These are phyloP conservation scores for Trichoderma breve DNA, from an alignment of 2,329 filamentous ascomycete species.

Conservation along the genomic window DNA sequence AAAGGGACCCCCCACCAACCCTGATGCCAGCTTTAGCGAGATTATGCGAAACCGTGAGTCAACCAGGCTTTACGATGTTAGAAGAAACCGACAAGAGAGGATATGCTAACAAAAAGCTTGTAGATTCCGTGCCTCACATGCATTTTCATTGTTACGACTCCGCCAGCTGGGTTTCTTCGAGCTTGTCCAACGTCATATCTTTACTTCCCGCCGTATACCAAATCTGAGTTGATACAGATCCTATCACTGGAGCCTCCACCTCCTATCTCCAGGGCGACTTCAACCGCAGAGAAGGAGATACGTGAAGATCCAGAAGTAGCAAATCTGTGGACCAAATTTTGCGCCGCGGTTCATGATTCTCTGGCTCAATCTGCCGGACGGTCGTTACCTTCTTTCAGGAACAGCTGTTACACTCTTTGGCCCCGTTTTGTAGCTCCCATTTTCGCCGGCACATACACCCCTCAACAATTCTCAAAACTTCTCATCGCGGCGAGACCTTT, in stretches of 20 bases:
- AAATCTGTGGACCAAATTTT: conserved; percentile 78
- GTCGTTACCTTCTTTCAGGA: conserved; percentile 70
- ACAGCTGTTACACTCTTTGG: conserved; percentile 75
- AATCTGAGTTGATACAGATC: conserved; percentile 75
- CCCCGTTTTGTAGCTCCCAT: conserved; percentile 79
- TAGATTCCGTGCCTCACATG: conserved; percentile 77
- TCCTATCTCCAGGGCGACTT: conserved; percentile 46
- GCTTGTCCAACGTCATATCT: conserved; percentile 70
- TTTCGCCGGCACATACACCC: conserved; percentile 66
- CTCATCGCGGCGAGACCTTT: conserved; percentile 67
- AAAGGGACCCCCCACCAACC: conserved; percentile 76
- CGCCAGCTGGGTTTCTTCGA: conserved; percentile 67
- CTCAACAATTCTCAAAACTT: conserved; percentile 80
- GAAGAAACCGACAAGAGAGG: neutral
- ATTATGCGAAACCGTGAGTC: conserved; percentile 72
- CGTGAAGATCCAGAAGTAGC: conserved; percentile 48
- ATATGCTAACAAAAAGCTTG: neutral
- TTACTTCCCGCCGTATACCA: conserved; percentile 80
- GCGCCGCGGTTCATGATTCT: conserved; percentile 81
- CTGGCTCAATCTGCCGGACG: conserved; percentile 77
- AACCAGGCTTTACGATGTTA: neutral
- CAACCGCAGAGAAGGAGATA: neutral
- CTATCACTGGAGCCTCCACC: conserved; percentile 55
- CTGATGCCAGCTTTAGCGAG: conserved; percentile 78
- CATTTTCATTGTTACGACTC: conserved; percentile 72